These are phyloP conservation scores for Hemileccinum impolitum DNA, from an alignment of 768 basidiomycete genomes.

Conservation along the genomic window DNA sequence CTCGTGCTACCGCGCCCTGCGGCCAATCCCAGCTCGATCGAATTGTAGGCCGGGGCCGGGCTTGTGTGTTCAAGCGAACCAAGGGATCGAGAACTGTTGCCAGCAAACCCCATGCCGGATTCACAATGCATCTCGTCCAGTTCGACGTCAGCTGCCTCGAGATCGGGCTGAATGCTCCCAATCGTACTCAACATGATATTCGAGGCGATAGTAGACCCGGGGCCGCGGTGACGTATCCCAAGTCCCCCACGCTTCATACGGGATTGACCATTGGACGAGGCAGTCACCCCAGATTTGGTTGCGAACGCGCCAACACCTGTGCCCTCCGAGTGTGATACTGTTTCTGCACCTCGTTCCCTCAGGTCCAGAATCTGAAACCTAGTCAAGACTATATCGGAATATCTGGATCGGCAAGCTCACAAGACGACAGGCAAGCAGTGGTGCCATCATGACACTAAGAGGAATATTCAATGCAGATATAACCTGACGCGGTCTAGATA, in stretches of 20 bases:
- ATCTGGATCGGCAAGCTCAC: conserved; percentile 34
- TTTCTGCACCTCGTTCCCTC: conserved; percentile 77
- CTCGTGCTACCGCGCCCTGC: conserved; percentile 15
- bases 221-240: conserved; percentile 49
- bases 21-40: conserved; percentile 38
- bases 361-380: conserved; percentile 72
- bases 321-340: conserved; percentile 71
- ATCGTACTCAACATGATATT: conserved; percentile 63
- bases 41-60: conserved; percentile 50
- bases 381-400: conserved; percentile 5
- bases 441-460: conserved; percentile 79
- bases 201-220: conserved; percentile 53
- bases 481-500: conserved; percentile 66
- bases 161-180: conserved; percentile 54
- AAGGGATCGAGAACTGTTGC: conserved; percentile 37
- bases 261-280: conserved; percentile 22
- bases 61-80: conserved; percentile 33
- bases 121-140: conserved; percentile 52
- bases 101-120: conserved; percentile 50
- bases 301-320: conserved; percentile 65
- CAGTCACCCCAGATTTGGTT: conserved; percentile 49
- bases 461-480: conserved; percentile 85
- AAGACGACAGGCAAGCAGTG: conserved; percentile 75
- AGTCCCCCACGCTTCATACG: conserved; percentile 30
- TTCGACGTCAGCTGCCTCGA: conserved; percentile 53